phyloP scores from a whole-genome alignment of 106 monocot genomes.

The Alisma plantagoaquatica region DNA sequence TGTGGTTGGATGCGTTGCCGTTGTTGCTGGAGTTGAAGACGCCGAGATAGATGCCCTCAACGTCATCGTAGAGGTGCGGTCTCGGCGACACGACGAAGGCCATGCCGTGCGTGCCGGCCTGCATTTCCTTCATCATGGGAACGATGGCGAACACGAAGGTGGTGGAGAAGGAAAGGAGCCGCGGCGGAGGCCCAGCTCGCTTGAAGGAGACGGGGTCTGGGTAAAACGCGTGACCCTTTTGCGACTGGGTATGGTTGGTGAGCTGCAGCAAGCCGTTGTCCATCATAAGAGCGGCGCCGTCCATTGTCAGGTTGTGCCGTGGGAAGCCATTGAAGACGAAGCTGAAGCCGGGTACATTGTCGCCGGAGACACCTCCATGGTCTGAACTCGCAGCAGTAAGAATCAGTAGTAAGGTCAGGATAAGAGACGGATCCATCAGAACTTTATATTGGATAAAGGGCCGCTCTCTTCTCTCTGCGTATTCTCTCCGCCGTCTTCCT shows the following conservation, averaged over 20 bases:
- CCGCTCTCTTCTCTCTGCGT: too few species aligned
- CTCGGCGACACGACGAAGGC: conserved; percentile 33
- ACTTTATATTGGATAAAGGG: too few species aligned
- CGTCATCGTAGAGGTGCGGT: conserved; percentile 6
- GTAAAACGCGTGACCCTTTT: conserved; percentile 40
- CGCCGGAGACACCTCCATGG: too few species aligned
- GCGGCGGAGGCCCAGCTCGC: too few species aligned
- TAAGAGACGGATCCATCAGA: too few species aligned
- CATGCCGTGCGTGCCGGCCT: conserved; percentile 11
- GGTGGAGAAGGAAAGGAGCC: conserved; percentile 32
- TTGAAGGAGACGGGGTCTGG: conserved; percentile 17
- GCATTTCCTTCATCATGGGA: not conserved
- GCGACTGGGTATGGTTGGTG: conserved; percentile 16
- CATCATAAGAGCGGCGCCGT: conserved; percentile 13
- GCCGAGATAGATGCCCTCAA: conserved; percentile 12
- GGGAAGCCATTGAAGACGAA: conserved; percentile 17
- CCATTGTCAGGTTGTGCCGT: conserved; percentile 11
- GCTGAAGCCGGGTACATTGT: too few species aligned
- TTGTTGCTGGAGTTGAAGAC: conserved; percentile 16
- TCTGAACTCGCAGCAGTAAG: too few species aligned
- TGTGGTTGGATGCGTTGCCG: conserved; percentile 29
- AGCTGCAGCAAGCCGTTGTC: conserved; percentile 25
- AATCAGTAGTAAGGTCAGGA: too few species aligned
- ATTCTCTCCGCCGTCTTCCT: too few species aligned
- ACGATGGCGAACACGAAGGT: conserved; percentile 39